Evolutionary conservation across 2,329 filamentous ascomycete species (phyloP), one percentile per base, ranked within the genome.

Genomic region (Colletotrichum chlorophyti): DNA sequence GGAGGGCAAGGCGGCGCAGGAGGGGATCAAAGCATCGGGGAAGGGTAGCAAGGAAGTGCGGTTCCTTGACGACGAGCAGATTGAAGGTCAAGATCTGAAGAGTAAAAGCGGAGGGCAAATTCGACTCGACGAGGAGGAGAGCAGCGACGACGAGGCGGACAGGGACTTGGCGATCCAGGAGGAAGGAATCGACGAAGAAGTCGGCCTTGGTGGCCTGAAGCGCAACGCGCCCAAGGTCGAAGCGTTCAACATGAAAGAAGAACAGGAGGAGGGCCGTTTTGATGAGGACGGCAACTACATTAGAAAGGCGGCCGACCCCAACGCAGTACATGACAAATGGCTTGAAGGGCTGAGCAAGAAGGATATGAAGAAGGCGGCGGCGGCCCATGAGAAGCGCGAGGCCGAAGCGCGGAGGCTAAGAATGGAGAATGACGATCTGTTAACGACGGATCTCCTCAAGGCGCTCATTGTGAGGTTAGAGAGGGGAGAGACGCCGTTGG

Each of bases 191-290:
- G 95, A 97, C 65, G 89, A 93, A 52, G 95, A 99, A 72, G 81
- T 99, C 6, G 95, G 95, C 2, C 89, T 91, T 2, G 95, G 95
- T 12, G 90, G 91, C 2, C 89, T 96, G 66, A 98, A 97, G 77
- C 91, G 88, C 67, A 92, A 97, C 72, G 95, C 95, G 2, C 95
- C 95, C 2, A 91, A 95, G 71, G 83, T 99, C 6, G 95, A 98
- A 72, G 94, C 94, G 3, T 99, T 99, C 82, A 98, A 99, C 70
- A 91, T 99, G 82, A 87, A 86, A 58, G 79, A 85, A 11, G 95
- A 99, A 73, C 88, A 96, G 72, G 93, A 98, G 69, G 94, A 98
- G 65, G 95, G 95, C 1, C 84, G 87, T 10, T 99, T 97, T 68
- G 95, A 99, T 70, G 90, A 95, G 65, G 79, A 88, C 1, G 94